Evolutionary conservation across 148 eudicot genomes (phyloP).

Genomic region (Agrostemma githago): DNA sequence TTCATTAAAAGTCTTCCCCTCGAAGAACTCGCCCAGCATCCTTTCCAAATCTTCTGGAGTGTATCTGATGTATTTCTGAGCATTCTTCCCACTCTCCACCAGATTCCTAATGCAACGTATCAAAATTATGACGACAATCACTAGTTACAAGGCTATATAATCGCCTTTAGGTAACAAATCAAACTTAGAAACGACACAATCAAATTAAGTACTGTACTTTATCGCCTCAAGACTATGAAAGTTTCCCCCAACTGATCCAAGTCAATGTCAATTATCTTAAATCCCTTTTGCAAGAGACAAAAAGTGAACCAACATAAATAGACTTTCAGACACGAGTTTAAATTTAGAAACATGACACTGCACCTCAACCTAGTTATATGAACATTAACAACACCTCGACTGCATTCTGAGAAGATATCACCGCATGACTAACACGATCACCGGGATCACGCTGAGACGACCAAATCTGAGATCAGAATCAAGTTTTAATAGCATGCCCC

Average conservation of each 20-base stretch:
- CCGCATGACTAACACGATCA: neutral
- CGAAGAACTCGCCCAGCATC: slow-evolving; percentile 94
- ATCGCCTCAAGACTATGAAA: neutral
- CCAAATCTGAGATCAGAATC: neutral
- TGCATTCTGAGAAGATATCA: no score
- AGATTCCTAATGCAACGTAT: slow-evolving; percentile 41
- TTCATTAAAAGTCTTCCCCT: slow-evolving; percentile 70
- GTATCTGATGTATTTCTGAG: slow-evolving; percentile 81
- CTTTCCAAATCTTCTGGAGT: slow-evolving; percentile 86
- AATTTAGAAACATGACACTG: neutral
- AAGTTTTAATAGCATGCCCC: neutral
- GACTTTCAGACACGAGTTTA: neutral
- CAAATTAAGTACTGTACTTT: no score
- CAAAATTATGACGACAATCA: neutral
- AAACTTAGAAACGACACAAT: neutral
- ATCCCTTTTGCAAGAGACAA: neutral
- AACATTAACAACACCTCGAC: no score
- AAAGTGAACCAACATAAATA: neutral
- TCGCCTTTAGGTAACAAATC: neutral
- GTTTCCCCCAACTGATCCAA: neutral
- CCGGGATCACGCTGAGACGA: neutral
- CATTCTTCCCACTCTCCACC: slow-evolving; percentile 84
- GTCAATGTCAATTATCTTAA: neutral
- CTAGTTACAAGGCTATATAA: neutral
- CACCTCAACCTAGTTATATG: neutral